These are phyloP conservation scores for Leccinum holopus DNA, from an alignment of 1,284 basidiomycete species.

Conservation along the genomic window DNA sequence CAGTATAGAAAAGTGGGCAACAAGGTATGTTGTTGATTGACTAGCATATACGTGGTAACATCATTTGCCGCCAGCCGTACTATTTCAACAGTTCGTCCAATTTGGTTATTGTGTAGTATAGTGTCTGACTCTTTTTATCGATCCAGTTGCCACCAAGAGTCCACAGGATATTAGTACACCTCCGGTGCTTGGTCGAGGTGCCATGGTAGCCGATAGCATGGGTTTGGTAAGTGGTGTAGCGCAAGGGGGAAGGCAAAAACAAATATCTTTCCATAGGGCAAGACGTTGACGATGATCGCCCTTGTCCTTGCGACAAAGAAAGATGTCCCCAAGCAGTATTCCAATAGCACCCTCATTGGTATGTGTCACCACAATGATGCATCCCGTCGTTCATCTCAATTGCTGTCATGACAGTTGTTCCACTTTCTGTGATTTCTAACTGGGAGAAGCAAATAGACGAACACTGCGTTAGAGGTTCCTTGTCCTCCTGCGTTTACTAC, in stretches of 20 bases:
- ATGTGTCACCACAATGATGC: conserved; percentile 18
- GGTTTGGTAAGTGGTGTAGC: conserved; percentile 47
- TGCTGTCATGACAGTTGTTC: conserved; percentile 59
- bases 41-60: not conserved
- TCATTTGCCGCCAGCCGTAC: conserved; percentile 41
- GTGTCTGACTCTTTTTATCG: not conserved
- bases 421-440: conserved; percentile 85
- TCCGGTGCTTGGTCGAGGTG: conserved; percentile 77
- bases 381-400: conserved; percentile 4
- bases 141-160: conserved; percentile 72
- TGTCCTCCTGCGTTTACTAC: conserved; percentile 69
- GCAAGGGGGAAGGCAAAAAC: conserved; percentile 1
- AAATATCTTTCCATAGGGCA: conserved; percentile 52
- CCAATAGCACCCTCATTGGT: conserved; percentile 76
- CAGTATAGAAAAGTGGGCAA: conserved; percentile 54
- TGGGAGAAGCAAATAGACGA: conserved; percentile 89
- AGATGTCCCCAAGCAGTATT: conserved; percentile 56
- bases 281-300: conserved; percentile 80
- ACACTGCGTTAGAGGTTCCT: conserved; percentile 59
- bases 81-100: conserved; percentile 62
- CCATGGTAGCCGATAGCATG: conserved; percentile 88
- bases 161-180: conserved; percentile 55
- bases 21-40: conserved; percentile 42
- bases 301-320: conserved; percentile 73
- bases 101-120: not conserved